Base-by-base conservation (phyloP, 2,329 filamentous ascomycete genomes). In the Trichoderma endophyticum region DNA sequence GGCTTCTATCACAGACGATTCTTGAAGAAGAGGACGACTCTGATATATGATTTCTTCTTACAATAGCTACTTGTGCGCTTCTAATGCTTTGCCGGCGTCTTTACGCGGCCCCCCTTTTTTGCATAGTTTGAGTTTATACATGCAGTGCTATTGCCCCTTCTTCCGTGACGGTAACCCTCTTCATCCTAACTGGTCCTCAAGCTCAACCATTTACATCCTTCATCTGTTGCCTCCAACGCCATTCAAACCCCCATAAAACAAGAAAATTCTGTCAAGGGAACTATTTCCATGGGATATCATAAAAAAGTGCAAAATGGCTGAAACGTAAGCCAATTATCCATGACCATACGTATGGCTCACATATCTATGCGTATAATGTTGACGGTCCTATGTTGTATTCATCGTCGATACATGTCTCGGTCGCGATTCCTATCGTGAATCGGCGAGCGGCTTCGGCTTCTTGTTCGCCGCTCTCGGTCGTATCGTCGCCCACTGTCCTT, bases 21-120 rank as follows among this genome's bases (percentile, higher is more conserved):
- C 86, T 91, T 71, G 92, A 93, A 79, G 91, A 93, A 79, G 92
- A 93, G 78, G 90, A 91, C 66, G 91, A 92, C 78, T 89, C 86
- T 26, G 86, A 86, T 54, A 67, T 76, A 60, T 79, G 66, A 76
- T 18, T 48, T 32, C 39, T 59, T 57, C 21, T 48, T 54, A 54
- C 21, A 36, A 14, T 61, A 54, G 66, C 28, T 62, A 62, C 28
- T 24, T 36, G 39, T 26, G 39, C 36, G 15, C 28, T 62, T 51
- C 15, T 62, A 36, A 34, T 54, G 56, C 28, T 61, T 54, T 62
- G 30, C 15, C 12, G 8, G 57, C n/a, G 30, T 28, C 21, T 8
- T 36, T 9, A 54, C 36, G 66, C 57, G 28, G 8, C n/a, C 15
- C 14, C 15, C n/a, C 21, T 30, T 69, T 51, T 36, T 60, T 51